These are phyloP conservation scores for Dothistroma pini DNA, from an alignment of 2,329 filamentous ascomycete genomes.

Conservation along the genomic window DNA sequence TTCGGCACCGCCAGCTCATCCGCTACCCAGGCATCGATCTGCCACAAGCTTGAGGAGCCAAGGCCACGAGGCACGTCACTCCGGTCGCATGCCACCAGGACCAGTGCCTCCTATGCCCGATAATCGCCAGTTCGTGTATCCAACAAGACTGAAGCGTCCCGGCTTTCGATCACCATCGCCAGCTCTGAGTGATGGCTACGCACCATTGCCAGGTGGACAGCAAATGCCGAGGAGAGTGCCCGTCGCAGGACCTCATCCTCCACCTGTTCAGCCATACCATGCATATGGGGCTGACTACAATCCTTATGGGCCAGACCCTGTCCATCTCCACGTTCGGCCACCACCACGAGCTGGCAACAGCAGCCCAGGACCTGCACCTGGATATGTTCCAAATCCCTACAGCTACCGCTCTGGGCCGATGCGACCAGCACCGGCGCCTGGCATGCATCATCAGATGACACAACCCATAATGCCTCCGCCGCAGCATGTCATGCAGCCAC, in stretches of 20 bases:
- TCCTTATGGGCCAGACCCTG: constrained; percentile 23
- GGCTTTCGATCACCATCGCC: constrained; percentile 44
- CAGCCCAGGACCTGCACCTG: constrained; percentile 19
- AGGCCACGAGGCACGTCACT: constrained; percentile 33
- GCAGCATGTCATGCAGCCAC: constrained; percentile 22
- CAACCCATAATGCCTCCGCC: constrained; percentile 18
- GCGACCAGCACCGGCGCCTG: constrained; percentile 20
- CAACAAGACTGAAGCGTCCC: constrained; percentile 40
- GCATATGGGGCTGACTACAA: constrained; percentile 30
- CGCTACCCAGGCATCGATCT: constrained; percentile 43
- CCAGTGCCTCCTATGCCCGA: constrained; percentile 33
- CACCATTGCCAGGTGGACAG: constrained; percentile 30
- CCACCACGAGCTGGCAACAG: constrained; percentile 26
- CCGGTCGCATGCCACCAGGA: constrained; percentile 30
- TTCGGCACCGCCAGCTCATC: constrained; percentile 34
- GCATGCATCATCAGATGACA: constrained; percentile 22
- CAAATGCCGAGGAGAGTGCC: constrained; percentile 20
- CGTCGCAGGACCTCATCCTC: constrained; percentile 23
- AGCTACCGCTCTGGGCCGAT: constrained; percentile 27
- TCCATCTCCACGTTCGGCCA: constrained; percentile 27
- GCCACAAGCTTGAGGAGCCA: constrained; percentile 44
- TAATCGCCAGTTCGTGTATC: constrained; percentile 41
- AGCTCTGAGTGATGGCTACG: constrained; percentile 41
- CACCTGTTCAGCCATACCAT: constrained; percentile 28
- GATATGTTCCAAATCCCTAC: constrained; percentile 29